A percentile compares a stretch with the other conserved stretches of the same genome.
These are phyloP conservation scores for Rhytidiadelphus loreus DNA, from an alignment of 225 moss, liverwort and hornwort species.

Conservation along the genomic window DNA sequence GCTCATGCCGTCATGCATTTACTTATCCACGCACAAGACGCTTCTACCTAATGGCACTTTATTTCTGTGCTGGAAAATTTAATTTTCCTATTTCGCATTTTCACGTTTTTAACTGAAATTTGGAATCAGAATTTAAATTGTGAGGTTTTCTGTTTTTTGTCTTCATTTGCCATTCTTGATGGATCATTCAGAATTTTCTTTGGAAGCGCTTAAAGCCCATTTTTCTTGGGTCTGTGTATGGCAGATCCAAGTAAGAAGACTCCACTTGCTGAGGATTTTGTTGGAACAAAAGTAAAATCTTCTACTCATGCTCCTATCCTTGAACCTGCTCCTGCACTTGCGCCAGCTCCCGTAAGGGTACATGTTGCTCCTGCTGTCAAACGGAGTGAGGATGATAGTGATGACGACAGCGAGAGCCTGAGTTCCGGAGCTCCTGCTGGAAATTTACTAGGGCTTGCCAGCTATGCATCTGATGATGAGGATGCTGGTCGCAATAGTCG, in stretches of 20 bases:
- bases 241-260: constrained; percentile 38
- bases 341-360: constrained; percentile 48
- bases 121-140: not conserved
- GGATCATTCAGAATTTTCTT: not conserved
- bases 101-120: not conserved
- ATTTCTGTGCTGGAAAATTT: not conserved
- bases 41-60: not conserved
- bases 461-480: constrained; percentile 96
- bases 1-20: not conserved
- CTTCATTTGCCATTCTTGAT: not conserved
- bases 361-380: constrained; percentile 49
- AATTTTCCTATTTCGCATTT: not conserved
- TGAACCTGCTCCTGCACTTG: constrained; percentile 26
- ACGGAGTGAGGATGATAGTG: constrained; percentile 29
- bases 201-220: not conserved
- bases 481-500: constrained; percentile 52
- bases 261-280: constrained; percentile 17
- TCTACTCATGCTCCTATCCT: constrained; percentile 1
- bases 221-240: not conserved
- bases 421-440: constrained; percentile 67
- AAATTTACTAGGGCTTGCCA: constrained; percentile 93
- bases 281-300: constrained; percentile 10
- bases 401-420: constrained; percentile 61
- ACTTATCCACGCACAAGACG: not conserved
- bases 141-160: not conserved